Evolutionary conservation across 2,329 filamentous ascomycete species (phyloP).

Genomic region (Ceratocystis alfenasii): DNA sequence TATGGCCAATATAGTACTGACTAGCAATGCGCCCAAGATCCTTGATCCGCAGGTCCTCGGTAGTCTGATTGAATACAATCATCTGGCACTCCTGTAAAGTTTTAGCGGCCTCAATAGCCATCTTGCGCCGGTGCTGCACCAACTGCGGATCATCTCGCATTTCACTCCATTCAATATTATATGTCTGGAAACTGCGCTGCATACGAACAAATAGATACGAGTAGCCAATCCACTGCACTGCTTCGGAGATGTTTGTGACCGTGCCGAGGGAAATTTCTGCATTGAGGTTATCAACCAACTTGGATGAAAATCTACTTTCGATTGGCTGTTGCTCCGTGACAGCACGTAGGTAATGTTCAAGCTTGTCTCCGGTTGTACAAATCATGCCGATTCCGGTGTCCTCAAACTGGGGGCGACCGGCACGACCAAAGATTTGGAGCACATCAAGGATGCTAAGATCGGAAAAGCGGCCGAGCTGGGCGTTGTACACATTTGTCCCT

Average conservation of each 20-base stretch:
- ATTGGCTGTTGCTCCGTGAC: slow-evolving; percentile 95
- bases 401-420: slow-evolving; percentile 92
- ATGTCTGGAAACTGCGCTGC: slow-evolving; percentile 79
- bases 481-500: slow-evolving; percentile 91
- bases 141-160: slow-evolving; percentile 77
- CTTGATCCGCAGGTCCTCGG: slow-evolving; percentile 79
- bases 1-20: slow-evolving; percentile 90
- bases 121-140: slow-evolving; percentile 69
- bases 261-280: slow-evolving; percentile 89
- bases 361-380: slow-evolving; percentile 86
- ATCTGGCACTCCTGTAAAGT: slow-evolving; percentile 89
- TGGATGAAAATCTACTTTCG: slow-evolving; percentile 88
- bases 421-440: slow-evolving; percentile 94
- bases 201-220: slow-evolving; percentile 96
- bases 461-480: slow-evolving; percentile 91
- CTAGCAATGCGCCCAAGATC: slow-evolving; percentile 94
- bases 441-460: slow-evolving; percentile 95
- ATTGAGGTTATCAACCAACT: slow-evolving; percentile 91
- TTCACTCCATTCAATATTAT: slow-evolving; percentile 92
- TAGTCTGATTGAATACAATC: slow-evolving; percentile 96
- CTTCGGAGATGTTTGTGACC: slow-evolving; percentile 86
- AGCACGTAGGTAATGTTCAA: slow-evolving; percentile 80
- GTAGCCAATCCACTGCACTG: slow-evolving; percentile 94
- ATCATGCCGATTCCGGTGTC: slow-evolving; percentile 98
- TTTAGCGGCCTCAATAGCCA: slow-evolving; percentile 78